A percentile compares a stretch with the other conserved stretches of the same genome.
Evolutionary conservation across 306 rosid genomes (phyloP).

Genomic region (Crotalaria pallida): DNA sequence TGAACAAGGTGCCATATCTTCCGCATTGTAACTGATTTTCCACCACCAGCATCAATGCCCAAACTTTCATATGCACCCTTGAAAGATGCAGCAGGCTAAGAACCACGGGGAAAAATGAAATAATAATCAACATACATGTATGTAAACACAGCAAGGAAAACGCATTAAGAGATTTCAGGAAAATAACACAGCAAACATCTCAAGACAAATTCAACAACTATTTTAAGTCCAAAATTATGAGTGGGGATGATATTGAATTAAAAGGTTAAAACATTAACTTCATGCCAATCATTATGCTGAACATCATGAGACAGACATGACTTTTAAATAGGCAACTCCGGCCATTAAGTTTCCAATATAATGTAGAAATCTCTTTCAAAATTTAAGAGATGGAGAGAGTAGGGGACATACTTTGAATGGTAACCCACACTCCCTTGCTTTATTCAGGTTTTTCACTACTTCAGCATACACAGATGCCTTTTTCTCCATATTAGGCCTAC

Average conservation of each 20-base stretch:
- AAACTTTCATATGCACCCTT: conserved; percentile 80
- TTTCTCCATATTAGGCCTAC: conserved; percentile 69
- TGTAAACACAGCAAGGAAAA: not conserved
- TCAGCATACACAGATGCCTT: conserved; percentile 77
- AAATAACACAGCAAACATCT: conserved; percentile 4
- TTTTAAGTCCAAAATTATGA: not conserved
- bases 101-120: conserved; percentile 13
- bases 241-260: not conserved
- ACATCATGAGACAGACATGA: not conserved
- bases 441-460: conserved; percentile 76
- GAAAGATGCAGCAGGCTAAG: conserved; percentile 79
- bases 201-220: not conserved
- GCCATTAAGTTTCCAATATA: not conserved
- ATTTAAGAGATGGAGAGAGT: not conserved
- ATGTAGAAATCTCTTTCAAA: conserved; percentile 7
- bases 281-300: conserved; percentile 5
- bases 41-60: conserved; percentile 68
- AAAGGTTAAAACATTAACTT: conserved; percentile 7
- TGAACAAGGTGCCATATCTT: conserved; percentile 97
- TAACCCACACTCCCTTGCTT: conserved; percentile 77
- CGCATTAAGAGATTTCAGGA: not conserved
- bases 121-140: not conserved
- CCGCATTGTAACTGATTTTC: conserved; percentile 86
- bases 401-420: conserved; percentile 64
- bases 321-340: not conserved